phyloP scores from a whole-genome alignment of 176 grass and related monocot species.

The Dendrocalamus sinicus region DNA sequence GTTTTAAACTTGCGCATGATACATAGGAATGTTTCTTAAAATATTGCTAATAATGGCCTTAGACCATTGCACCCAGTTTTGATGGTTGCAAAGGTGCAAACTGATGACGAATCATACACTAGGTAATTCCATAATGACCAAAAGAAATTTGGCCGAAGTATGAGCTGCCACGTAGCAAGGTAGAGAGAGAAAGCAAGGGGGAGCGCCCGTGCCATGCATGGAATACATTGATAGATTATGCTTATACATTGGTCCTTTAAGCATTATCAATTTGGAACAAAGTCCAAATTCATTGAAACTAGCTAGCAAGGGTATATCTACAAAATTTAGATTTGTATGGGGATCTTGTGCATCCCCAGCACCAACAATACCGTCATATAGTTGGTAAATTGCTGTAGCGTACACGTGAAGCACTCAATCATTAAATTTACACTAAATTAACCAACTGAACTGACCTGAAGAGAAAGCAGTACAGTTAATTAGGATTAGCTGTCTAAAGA shows the following conservation, averaged over 20 bases:
- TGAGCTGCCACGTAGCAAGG: background rate
- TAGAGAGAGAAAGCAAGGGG: background rate
- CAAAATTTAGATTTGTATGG: background rate
- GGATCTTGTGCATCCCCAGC: background rate
- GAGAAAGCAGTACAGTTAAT: background rate
- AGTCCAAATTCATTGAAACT: background rate
- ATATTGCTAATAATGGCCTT: background rate
- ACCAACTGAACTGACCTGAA: constrained; percentile 7
- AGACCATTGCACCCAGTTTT: background rate
- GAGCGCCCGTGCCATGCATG: background rate
- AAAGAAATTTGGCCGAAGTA: background rate
- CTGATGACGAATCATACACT: background rate
- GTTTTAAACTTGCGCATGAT: background rate
- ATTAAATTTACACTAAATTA: constrained; percentile 19
- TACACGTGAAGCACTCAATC: background rate
- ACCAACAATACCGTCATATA: background rate
- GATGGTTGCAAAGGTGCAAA: background rate
- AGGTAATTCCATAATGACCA: background rate
- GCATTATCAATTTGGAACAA: constrained; percentile 7
- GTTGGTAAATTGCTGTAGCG: background rate
- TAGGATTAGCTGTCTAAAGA: constrained; percentile 19
- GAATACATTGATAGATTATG: background rate
- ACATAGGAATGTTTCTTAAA: background rate
- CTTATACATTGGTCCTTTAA: background rate
- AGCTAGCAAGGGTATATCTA: constrained; percentile 6